Conservation (phyloP, 2,329 filamentous ascomycete genomes). For the Epichloe bromicola region DNA sequence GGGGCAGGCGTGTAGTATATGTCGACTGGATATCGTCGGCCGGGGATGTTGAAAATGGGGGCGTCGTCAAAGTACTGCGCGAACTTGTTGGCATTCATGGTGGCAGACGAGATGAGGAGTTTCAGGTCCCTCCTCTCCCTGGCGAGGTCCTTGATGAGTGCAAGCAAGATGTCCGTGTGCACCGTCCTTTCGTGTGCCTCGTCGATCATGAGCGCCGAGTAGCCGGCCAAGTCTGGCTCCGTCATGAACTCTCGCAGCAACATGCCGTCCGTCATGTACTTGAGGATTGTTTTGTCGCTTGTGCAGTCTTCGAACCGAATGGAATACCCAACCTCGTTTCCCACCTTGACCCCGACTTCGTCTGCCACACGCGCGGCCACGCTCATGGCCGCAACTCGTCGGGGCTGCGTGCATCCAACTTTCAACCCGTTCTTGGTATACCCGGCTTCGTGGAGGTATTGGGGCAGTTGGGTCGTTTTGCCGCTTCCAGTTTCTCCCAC, state of each 20-base stretch:
- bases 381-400: constrained; percentile 93
- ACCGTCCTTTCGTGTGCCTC: constrained; percentile 93
- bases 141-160: constrained; percentile 78
- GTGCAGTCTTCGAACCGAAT: constrained; percentile 93
- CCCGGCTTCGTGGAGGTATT: constrained; percentile 85
- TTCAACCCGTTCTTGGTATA: constrained; percentile 76
- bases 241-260: constrained; percentile 80
- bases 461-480: constrained; percentile 90
- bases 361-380: constrained; percentile 93
- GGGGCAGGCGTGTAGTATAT: constrained; percentile 84
- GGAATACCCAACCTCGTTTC: constrained; percentile 84
- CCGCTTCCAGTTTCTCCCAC: constrained; percentile 91
- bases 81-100: constrained; percentile 89
- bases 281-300: constrained; percentile 78
- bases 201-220: constrained; percentile 88
- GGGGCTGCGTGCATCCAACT: constrained; percentile 85
- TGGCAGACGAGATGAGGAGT: constrained; percentile 84
- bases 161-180: constrained; percentile 79
- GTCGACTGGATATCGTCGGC: constrained; percentile 76
- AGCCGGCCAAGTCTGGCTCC: constrained; percentile 69
- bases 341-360: constrained; percentile 80
- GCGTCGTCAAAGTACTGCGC: constrained; percentile 82
- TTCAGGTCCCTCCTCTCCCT: constrained; percentile 75
- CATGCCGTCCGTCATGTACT: constrained; percentile 98
- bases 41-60: constrained; percentile 90